Conservation (phyloP, 2,329 filamentous ascomycete genomes). For the Colletotrichum gigasporum region DNA sequence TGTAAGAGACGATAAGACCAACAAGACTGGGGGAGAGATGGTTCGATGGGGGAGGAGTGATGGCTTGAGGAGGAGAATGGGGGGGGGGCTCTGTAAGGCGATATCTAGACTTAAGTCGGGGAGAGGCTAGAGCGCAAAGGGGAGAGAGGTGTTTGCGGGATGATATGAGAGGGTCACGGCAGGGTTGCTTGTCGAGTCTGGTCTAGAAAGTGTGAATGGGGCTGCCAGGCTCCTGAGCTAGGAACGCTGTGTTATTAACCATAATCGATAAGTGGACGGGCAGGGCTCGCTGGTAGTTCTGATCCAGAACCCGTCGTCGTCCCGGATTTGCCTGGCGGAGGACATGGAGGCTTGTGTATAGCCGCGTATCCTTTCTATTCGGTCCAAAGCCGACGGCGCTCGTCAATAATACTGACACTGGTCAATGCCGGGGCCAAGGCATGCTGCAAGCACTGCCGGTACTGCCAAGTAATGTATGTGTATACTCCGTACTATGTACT, state of each 20-base stretch:
- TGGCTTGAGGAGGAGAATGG: neutral
- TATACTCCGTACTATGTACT: too few relatives aligned
- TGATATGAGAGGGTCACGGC: slow-evolving; percentile 14
- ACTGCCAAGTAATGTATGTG: too few relatives aligned
- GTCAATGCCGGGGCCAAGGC: too few relatives aligned
- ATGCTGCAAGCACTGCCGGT: too few relatives aligned
- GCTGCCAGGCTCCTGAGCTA: slow-evolving; percentile 3
- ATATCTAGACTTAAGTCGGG: neutral
- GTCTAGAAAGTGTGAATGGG: neutral
- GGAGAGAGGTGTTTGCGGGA: neutral
- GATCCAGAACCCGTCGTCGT: neutral
- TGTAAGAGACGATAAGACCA: neutral
- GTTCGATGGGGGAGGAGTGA: neutral
- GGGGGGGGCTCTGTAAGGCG: neutral
- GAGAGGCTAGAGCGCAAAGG: neutral
- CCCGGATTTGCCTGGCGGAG: neutral
- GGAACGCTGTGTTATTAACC: slow-evolving; percentile 7
- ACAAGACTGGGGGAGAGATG: neutral
- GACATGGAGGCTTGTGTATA: too few relatives aligned
- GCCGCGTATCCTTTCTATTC: neutral
- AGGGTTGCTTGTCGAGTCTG: neutral
- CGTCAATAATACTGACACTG: slow-evolving; percentile 10
- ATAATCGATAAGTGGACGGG: slow-evolving; percentile 2
- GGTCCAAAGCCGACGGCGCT: neutral
- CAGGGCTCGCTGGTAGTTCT: neutral